Evolutionary conservation across 257 asterid species (phyloP), one percentile per base, ranked within the genome.

Genomic region (Primulina tabacum): DNA sequence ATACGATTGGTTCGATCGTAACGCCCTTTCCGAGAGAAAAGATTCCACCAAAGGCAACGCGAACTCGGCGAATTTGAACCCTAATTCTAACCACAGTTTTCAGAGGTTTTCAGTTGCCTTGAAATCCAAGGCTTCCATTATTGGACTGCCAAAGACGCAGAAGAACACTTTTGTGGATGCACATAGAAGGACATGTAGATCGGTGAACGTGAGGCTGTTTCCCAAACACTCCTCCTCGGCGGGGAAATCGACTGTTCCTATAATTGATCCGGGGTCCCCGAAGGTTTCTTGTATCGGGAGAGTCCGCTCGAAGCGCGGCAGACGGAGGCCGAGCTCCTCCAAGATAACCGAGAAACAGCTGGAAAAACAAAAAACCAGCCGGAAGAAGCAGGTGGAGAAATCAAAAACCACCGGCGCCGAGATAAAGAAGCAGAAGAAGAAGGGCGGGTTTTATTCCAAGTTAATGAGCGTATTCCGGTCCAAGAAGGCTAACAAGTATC

Each of bases 261-360:
- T 62, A 24, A 76, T 70, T 1, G 95, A 88, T 68, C 92, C 95
- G 70, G 78, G 89, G 1, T 88, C 95, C 3, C 95, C 95, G 47
- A 88, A 88, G 77, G 95, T 88, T 21, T 88, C 92, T 0, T 88
- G 95, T 20, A 88, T 86, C 71, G 95, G 95, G 14, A 80, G 95
- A 76, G 95, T 88, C 26, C 77, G 87, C 65, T 88, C 95, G 12
- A 88, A 84, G 78, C 79, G 88, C 21, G 12, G 81, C 50, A 80
- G 96, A 50, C 76, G 89, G 64, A 69, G 84, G 72, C 70, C 89
- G 47, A 78, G 63, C 53, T 56, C 81, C 33, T 37, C 66, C 5
- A 69, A 65, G 20, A 74, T 60, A 72, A 55, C 47, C 37, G 85
- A 74, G 21, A 75, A 64, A 35, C 47, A 62, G 40, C 35, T 26